A percentile compares a stretch with the other conserved stretches of the same genome.
Evolutionary conservation across 345 rosid species (phyloP).

Genomic region (Anastatica hierochuntica): DNA sequence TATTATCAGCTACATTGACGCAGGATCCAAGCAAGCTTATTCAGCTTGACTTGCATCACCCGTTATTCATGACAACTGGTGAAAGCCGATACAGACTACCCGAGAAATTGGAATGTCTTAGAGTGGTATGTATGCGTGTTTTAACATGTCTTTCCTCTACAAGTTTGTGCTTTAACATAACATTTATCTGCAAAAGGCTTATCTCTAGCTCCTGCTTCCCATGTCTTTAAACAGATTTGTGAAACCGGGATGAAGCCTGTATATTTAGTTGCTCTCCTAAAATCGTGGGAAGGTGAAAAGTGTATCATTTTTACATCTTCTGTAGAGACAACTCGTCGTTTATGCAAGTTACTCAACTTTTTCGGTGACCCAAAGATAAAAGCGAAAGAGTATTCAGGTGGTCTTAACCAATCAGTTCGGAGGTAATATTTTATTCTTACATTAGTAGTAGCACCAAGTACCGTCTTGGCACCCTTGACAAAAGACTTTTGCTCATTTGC

Average conservation of each 20-base stretch:
- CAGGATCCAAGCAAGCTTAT: constrained; percentile 96
- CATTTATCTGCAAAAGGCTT: background rate
- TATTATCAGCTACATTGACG: constrained; percentile 85
- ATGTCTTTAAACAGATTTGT: constrained; percentile 45
- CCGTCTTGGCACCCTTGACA: background rate
- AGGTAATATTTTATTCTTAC: constrained; percentile 38
- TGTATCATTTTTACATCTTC: constrained; percentile 83
- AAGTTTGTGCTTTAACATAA: background rate
- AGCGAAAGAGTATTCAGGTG: constrained; percentile 83
- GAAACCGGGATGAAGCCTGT: constrained; percentile 68
- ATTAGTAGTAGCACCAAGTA: background rate
- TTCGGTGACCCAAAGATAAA: constrained; percentile 63
- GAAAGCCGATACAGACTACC: constrained; percentile 65
- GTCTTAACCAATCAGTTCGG: constrained; percentile 64
- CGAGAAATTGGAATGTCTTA: constrained; percentile 71
- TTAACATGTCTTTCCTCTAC: background rate
- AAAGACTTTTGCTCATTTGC: background rate
- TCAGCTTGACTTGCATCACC: constrained; percentile 88
- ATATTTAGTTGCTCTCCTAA: constrained; percentile 66
- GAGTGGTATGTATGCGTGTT: constrained; percentile 51
- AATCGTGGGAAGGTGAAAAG: constrained; percentile 65
- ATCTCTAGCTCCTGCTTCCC: background rate
- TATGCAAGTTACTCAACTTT: constrained; percentile 65
- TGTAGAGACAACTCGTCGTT: constrained; percentile 75
- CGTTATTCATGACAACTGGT: constrained; percentile 80